Conservation (phyloP, 2,329 filamentous ascomycete genomes). For the Daldinia sp. region DNA sequence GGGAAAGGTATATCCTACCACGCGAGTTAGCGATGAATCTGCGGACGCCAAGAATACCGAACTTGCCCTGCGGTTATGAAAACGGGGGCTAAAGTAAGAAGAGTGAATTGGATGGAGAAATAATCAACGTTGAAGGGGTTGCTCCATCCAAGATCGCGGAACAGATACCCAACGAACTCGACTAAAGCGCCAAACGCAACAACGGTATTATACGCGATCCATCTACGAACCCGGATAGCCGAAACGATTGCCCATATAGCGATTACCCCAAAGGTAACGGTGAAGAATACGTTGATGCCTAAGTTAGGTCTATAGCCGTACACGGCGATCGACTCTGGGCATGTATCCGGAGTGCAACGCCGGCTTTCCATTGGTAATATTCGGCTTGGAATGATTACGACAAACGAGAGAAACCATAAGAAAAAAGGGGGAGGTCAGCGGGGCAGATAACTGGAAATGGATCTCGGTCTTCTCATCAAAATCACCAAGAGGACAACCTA, state of each 20-base stretch:
- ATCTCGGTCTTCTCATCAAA: too few species aligned
- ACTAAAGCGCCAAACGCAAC: background rate
- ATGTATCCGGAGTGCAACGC: background rate
- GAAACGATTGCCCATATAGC: background rate
- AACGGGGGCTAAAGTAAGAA: background rate
- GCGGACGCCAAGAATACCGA: background rate
- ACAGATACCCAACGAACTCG: background rate
- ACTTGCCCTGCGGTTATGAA: background rate
- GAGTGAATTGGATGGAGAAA: background rate
- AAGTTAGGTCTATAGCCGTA: background rate
- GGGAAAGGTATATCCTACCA: background rate
- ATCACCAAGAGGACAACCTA: too few species aligned
- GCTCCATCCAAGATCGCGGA: background rate
- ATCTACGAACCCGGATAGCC: background rate
- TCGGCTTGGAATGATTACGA: too few species aligned
- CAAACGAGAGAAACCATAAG: too few species aligned
- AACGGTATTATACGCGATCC: background rate
- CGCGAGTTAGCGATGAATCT: background rate
- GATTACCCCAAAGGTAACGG: background rate
- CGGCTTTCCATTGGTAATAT: too few species aligned
- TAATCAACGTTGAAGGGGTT: background rate
- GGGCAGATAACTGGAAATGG: too few species aligned
- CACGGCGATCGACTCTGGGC: background rate
- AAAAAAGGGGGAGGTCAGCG: too few species aligned
- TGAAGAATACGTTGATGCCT: background rate